Conservation (phyloP, 768 basidiomycete species). For the Mycena amicta region DNA sequence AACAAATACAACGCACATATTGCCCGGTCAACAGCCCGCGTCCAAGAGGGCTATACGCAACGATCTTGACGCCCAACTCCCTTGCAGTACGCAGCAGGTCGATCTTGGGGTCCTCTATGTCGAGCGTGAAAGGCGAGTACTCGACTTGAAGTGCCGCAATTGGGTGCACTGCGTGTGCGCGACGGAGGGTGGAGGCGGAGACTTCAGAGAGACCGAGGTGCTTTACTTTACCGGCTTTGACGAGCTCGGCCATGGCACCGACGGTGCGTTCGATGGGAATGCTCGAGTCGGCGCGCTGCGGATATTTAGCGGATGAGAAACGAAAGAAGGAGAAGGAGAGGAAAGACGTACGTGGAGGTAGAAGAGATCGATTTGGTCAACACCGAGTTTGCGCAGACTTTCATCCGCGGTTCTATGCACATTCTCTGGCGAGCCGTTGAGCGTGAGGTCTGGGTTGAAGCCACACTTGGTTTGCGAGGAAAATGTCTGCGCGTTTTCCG, state of each 20-base stretch:
- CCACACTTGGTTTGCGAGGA: conserved; percentile 55
- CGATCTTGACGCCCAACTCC: conserved; percentile 38
- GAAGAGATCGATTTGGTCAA: conserved; percentile 34
- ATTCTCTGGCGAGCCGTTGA: conserved; percentile 31
- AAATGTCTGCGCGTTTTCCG: conserved; percentile 45
- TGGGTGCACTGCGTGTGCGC: conserved; percentile 36
- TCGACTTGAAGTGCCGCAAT: conserved; percentile 39
- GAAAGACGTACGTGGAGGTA: conserved; percentile 26
- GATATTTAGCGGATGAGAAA: background rate
- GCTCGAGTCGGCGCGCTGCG: conserved; percentile 11
- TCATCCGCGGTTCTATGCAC: conserved; percentile 28
- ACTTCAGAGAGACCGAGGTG: conserved; percentile 41
- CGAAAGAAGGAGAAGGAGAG: background rate
- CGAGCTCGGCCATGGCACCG: conserved; percentile 11
- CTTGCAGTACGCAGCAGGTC: conserved; percentile 28
- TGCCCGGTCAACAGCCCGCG: conserved; percentile 41
- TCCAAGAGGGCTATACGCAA: conserved; percentile 43
- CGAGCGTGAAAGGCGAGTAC: conserved; percentile 33
- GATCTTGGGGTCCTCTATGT: conserved; percentile 30
- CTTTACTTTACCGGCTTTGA: conserved; percentile 34
- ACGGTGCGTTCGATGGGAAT: conserved; percentile 22
- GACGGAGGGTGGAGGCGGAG: conserved; percentile 33
- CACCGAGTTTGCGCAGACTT: conserved; percentile 33
- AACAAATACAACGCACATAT: conserved; percentile 29
- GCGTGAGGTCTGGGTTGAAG: conserved; percentile 16